These are phyloP conservation scores for Yamadazyma philogaea DNA, from an alignment of 805 yeast genomes.

Conservation along the genomic window DNA sequence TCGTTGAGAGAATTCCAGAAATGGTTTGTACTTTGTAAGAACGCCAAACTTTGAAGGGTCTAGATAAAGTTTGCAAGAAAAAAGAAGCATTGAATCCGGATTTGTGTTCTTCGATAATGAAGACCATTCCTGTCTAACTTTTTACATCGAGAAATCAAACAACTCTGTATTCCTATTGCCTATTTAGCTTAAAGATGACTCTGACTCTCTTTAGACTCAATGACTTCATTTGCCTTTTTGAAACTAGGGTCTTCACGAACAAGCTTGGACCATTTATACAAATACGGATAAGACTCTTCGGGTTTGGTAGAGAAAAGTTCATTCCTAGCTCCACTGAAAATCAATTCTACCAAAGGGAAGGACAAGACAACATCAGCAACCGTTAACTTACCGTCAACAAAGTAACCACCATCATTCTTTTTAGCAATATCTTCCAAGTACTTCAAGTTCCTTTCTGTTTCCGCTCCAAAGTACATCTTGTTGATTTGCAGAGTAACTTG, in stretches of 20 bases:
- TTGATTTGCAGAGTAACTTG: constrained; percentile 23
- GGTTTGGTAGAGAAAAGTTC: constrained; percentile 14
- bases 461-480: constrained; percentile 24
- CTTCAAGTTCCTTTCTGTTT: constrained; percentile 21
- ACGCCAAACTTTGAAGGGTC: too few relatives aligned
- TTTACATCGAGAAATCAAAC: neutral
- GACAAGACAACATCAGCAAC: constrained; percentile 56
- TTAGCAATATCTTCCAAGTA: constrained; percentile 30
- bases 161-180: neutral
- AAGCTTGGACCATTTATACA: constrained; percentile 22
- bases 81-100: too few relatives aligned
- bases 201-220: constrained; percentile 2
- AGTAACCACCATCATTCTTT: constrained; percentile 27
- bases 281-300: constrained; percentile 19
- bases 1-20: too few relatives aligned
- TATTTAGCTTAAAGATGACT: neutral
- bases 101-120: too few relatives aligned
- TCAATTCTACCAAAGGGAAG: constrained; percentile 38
- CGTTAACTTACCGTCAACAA: constrained; percentile 50
- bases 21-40: too few relatives aligned
- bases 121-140: too few relatives aligned
- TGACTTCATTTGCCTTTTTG: constrained; percentile 6
- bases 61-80: neutral
- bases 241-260: constrained; percentile 7
- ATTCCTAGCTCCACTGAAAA: constrained; percentile 24